These are phyloP conservation scores for Celoporthe dispersa DNA, from an alignment of 2,329 filamentous ascomycete species.

Conservation along the genomic window DNA sequence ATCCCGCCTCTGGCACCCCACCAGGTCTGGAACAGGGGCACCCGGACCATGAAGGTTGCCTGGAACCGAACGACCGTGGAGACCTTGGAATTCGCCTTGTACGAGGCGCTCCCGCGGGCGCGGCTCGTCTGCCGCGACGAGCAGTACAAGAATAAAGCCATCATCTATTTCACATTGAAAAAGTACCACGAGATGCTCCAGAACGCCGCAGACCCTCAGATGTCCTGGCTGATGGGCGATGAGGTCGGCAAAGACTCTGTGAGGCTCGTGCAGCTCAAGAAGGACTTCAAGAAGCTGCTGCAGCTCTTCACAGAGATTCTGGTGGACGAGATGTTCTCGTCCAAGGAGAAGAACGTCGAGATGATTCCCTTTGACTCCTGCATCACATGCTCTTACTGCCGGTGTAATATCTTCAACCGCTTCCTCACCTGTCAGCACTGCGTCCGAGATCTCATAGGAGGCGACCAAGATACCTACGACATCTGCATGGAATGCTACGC, in stretches of 20 bases:
- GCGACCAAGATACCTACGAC: conserved; percentile 85
- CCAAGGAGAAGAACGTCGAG: conserved; percentile 73
- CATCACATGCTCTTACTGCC: conserved; percentile 93
- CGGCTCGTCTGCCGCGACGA: conserved; percentile 94
- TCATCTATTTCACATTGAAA: conserved; percentile 83
- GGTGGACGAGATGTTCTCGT: conserved; percentile 83
- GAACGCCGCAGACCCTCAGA: conserved; percentile 56
- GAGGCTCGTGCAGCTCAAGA: conserved; percentile 68
- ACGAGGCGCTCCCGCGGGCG: conserved; percentile 86
- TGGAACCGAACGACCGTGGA: conserved; percentile 97
- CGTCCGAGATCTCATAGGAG: conserved; percentile 66
- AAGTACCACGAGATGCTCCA: conserved; percentile 73
- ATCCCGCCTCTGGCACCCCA: conserved; percentile 92
- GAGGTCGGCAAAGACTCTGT: conserved; percentile 46
- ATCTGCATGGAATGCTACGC: conserved; percentile 98
- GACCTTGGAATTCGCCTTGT: conserved; percentile 82
- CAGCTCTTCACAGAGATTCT: conserved; percentile 77
- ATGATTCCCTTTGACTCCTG: conserved; percentile 84
- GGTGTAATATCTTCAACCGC: conserved; percentile 95
- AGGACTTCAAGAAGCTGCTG: conserved; percentile 84
- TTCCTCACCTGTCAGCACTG: conserved; percentile 93
- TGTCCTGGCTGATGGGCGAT: conserved; percentile 52
- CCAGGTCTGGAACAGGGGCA: conserved; percentile 98
- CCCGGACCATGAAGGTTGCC: conserved; percentile 93
- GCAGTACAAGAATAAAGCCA: conserved; percentile 98